Evolutionary conservation across 2,329 filamentous ascomycete genomes (phyloP), one percentile per base, ranked within the genome.

Genomic region (Clonostachys rosea): DNA sequence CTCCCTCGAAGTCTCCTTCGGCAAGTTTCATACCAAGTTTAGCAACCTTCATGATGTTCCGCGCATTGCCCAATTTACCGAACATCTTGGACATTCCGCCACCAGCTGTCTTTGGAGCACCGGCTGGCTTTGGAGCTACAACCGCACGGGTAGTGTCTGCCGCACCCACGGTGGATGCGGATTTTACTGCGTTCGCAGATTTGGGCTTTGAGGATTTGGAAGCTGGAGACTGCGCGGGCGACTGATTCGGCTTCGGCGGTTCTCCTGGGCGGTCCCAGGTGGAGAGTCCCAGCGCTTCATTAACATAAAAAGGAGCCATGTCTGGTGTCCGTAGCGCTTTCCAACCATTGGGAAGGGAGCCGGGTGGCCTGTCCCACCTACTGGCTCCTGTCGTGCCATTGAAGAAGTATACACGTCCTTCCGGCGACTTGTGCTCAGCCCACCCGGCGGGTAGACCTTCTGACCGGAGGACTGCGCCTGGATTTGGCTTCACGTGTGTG

Each of bases 221-320:
- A n/a, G 36, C 36, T 18, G 17, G 14, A 39, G 36, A n/a, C 11
- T 39, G 14, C 17, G 36, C 36, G 14, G 36, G 7, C 17, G 11
- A n/a, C 17, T 3, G 36, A 11, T n/a, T 18, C 10, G 14, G 36
- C 4, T 44, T 53, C 6, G 58, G 59, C 14, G 55, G 57, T 6
- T 59, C 54, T 3, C 59, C 59, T 3, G 59, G 59, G n/a, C 58
- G 48, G 16, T 60, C 59, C 59, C 59, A 61, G 0, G 57, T 51
- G 1, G 56, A 55, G 2, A 61, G n/a, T 2, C 51, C 58, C 0
- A 61, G 34, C 1, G 44, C 48, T n/a, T 61, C 59, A 1, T 61
- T 56, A 34, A 59, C 46, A 2, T 60, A 61, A 11, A 60, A 61
- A 0, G 56, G 49, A 0, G 51, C 49, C n/a, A 55, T 43, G 13